phyloP scores from a whole-genome alignment of 1,139 yeast genomes.

The Zygoascus sp. region DNA sequence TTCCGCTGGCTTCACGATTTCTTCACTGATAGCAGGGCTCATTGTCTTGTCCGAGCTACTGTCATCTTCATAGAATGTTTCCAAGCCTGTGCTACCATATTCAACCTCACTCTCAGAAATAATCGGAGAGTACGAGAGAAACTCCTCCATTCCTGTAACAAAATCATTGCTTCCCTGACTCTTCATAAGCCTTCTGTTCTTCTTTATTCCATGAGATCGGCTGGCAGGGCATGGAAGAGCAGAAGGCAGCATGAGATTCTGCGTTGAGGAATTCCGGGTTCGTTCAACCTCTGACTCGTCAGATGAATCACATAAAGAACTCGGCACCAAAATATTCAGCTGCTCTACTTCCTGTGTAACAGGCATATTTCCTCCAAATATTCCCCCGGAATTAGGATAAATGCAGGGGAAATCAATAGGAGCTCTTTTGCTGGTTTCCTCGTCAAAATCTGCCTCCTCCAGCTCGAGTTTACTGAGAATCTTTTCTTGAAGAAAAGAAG shows the following conservation, averaged over 20 bases:
- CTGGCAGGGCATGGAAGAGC: not conserved
- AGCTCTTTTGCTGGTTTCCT: not conserved
- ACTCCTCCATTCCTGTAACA: slow-evolving; percentile 7
- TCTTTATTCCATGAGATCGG: not conserved
- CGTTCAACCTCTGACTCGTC: not conserved
- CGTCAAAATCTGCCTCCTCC: not conserved
- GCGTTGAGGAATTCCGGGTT: not conserved
- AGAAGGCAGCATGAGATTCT: not conserved
- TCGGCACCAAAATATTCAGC: not conserved
- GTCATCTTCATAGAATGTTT: not conserved
- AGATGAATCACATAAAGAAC: no score
- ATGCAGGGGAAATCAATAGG: not conserved
- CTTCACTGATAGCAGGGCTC: not conserved
- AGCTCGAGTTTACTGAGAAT: not conserved
- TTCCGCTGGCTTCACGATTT: no score
- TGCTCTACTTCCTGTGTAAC: not conserved
- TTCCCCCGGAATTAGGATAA: not conserved
- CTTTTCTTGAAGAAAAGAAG: not conserved
- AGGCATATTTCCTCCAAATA: not conserved
- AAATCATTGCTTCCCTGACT: not conserved
- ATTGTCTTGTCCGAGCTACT: not conserved
- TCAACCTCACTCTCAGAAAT: slow-evolving; percentile 14
- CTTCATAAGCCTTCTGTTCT: not conserved
- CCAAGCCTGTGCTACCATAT: not conserved
- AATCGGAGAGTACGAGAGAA: slow-evolving; percentile 11